Evolutionary conservation across 2,329 filamentous ascomycete species (phyloP).

Genomic region (Scytalidium lignicola): DNA sequence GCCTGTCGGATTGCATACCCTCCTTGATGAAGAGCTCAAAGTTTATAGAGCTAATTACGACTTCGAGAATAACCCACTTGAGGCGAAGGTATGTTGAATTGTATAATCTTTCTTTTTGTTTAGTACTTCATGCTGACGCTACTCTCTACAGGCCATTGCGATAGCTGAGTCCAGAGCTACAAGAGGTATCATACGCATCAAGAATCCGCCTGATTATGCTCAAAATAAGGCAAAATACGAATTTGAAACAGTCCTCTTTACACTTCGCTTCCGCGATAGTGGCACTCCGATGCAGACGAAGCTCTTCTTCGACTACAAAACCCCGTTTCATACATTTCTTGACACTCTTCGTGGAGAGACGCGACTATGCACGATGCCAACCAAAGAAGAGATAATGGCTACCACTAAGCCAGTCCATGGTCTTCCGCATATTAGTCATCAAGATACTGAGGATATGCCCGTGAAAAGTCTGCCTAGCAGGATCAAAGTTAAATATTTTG

Average conservation of each 20-base stretch:
- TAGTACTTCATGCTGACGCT: too few species aligned
- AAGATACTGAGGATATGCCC: too few species aligned
- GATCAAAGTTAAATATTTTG: too few species aligned
- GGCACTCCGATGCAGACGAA: not conserved
- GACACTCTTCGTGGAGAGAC: slow-evolving; percentile 13
- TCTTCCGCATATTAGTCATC: too few species aligned
- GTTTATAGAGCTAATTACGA: not conserved
- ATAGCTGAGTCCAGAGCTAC: not conserved
- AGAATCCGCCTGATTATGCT: not conserved
- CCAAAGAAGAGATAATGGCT: not conserved
- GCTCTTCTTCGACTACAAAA: slow-evolving; percentile 11
- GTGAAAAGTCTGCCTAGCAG: too few species aligned
- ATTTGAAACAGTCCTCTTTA: slow-evolving; percentile 1
- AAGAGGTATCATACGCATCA: slow-evolving; percentile 1
- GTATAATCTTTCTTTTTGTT: too few species aligned
- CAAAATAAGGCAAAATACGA: slow-evolving; percentile 1
- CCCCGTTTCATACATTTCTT: slow-evolving; percentile 10
- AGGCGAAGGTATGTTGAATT: not conserved
- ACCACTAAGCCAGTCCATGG: not conserved
- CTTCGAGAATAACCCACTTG: not conserved
- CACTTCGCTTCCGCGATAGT: not conserved
- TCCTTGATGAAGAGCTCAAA: not conserved
- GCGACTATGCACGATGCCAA: slow-evolving; percentile 12
- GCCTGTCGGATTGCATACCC: not conserved
- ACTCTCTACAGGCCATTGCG: not conserved